A percentile compares a stretch with the other conserved stretches of the same genome.
Evolutionary conservation across 441 rosid species (phyloP).

Genomic region (Kokia cookei): DNA sequence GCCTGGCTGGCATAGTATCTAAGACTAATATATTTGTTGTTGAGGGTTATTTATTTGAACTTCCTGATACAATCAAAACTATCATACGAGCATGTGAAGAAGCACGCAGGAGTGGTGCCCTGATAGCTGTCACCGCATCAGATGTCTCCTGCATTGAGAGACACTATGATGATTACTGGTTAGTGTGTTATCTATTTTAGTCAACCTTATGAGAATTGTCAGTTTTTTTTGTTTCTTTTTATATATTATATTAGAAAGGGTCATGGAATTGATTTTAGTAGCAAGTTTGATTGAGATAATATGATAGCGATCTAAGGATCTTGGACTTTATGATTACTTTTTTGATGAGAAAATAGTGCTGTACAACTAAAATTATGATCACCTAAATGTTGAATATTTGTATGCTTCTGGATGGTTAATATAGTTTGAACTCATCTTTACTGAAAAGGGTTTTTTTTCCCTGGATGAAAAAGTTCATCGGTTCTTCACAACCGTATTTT

Average conservation of each 20-base stretch:
- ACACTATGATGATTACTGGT: constrained; percentile 96
- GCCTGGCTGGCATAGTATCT: constrained; percentile 66
- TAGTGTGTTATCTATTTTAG: constrained; percentile 7
- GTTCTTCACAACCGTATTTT: not conserved
- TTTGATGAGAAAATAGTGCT: not conserved
- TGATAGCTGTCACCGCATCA: constrained; percentile 91
- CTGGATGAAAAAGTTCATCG: not conserved
- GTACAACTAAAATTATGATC: not conserved
- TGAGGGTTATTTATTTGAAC: constrained; percentile 94
- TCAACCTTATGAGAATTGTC: not conserved
- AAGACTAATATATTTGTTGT: constrained; percentile 75
- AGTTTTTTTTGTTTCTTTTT: not conserved
- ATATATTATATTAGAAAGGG: not conserved
- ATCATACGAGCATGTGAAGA: constrained; percentile 80
- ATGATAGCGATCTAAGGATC: not conserved
- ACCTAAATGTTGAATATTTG: not conserved
- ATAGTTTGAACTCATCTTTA: not conserved
- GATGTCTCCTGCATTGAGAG: constrained; percentile 91
- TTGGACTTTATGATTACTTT: not conserved
- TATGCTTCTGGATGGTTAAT: not conserved
- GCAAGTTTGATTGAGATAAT: not conserved
- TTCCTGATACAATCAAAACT: constrained; percentile 83
- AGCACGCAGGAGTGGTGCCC: constrained; percentile 69
- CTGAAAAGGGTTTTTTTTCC: not conserved
- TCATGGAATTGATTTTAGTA: not conserved